A percentile compares a stretch with the other conserved stretches of the same genome.
phyloP scores from a whole-genome alignment of 495 filamentous ascomycete genomes.

The Pseudoneurospora amorphoporcata region DNA sequence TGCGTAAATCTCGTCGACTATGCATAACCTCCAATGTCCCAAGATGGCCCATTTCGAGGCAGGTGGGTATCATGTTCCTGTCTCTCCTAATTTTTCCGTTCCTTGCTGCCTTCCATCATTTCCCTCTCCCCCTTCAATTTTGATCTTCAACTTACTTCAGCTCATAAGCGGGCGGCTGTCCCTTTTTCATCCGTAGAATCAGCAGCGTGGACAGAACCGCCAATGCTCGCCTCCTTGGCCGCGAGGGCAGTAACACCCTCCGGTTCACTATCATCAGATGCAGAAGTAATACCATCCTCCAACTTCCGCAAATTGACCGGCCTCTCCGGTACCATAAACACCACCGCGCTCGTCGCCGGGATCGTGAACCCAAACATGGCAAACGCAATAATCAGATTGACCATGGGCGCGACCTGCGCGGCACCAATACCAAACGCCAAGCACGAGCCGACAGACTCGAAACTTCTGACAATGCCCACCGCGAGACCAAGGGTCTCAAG shows the following conservation, averaged over 20 bases:
- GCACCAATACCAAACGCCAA: constrained; percentile 42
- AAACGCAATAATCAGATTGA: constrained; percentile 33
- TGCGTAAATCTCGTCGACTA: background rate
- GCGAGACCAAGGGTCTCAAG: constrained; percentile 37
- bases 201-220: background rate
- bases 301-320: constrained; percentile 15
- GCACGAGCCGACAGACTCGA: constrained; percentile 40
- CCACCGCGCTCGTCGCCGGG: constrained; percentile 25
- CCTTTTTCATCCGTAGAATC: background rate
- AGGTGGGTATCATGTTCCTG: background rate
- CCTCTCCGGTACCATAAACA: constrained; percentile 29
- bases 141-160: background rate
- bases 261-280: constrained; percentile 1
- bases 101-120: background rate
- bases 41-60: background rate
- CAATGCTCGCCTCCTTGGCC: constrained; percentile 5
- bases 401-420: constrained; percentile 27
- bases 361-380: constrained; percentile 32
- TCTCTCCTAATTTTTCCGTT: too few relatives aligned
- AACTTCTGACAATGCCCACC: constrained; percentile 38
- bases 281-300: background rate
- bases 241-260: constrained; percentile 1
- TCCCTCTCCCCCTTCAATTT: background rate
- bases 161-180: background rate
- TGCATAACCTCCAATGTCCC: background rate